A percentile compares a stretch with the other conserved stretches of the same genome.
Evolutionary conservation across 441 rosid species (phyloP).

Genomic region (Euphorbia corollata): DNA sequence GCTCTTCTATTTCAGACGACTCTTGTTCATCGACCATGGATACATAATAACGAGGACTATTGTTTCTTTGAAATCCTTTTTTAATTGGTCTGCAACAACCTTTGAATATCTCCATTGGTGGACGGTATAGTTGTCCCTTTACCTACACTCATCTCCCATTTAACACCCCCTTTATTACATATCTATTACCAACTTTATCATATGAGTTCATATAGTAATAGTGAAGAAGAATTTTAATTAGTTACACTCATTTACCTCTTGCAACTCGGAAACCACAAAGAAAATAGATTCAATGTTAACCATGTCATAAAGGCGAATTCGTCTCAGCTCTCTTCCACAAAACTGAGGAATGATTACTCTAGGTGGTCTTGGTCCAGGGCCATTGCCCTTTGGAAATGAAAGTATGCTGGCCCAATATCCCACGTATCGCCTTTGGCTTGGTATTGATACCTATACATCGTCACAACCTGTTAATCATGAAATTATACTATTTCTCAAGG

Average conservation of each 20-base stretch:
- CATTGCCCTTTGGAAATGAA: conserved; percentile 30
- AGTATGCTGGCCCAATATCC: conserved; percentile 56
- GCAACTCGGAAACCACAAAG: conserved; percentile 77
- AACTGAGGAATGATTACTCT: conserved; percentile 48
- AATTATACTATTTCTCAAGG: no score
- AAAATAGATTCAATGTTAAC: conserved; percentile 54
- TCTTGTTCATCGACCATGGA: conserved; percentile 43
- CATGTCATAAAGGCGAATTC: conserved; percentile 74
- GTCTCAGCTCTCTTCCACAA: conserved; percentile 54
- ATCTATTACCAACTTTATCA: no score
- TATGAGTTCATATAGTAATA: no score
- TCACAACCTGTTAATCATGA: no score
- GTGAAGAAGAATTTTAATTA: no score
- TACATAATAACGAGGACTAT: conserved; percentile 56
- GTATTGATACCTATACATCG: conserved; percentile 63
- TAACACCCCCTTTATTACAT: no score
- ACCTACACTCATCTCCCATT: conserved; percentile 26
- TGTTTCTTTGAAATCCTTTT: conserved; percentile 47
- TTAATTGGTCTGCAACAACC: conserved; percentile 57
- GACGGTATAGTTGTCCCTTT: conserved; percentile 53
- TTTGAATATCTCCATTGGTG: conserved; percentile 56
- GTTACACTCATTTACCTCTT: no score
- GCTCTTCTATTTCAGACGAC: conserved; percentile 31
- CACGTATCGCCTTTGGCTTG: conserved; percentile 89
- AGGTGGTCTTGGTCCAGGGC: conserved; percentile 26